Evolutionary conservation across 2,329 filamentous ascomycete species (phyloP), one percentile per base, ranked within the genome.

Genomic region (Trichoderma sp.): DNA sequence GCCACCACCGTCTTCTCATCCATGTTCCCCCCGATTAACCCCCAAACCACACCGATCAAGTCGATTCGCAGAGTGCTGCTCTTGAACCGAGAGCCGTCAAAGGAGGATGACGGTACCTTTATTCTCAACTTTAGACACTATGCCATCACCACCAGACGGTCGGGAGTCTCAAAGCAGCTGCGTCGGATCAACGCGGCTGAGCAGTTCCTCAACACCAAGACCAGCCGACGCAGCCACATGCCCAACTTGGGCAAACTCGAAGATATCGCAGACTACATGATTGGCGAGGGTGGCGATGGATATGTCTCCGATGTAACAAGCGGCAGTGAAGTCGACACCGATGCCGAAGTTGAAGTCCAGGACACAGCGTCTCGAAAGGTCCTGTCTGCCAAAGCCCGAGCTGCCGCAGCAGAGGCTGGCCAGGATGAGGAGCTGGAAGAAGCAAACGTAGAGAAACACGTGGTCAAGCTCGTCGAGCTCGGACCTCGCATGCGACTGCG

Each of bases 1-100:
- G 91, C 94, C 3, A 98, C 95, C 2, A 97, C 94, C 60, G 91
- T 98, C 78, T 99, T 98, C 83, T 95, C 98, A 81, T 97, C 94
- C 8, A 89, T 99, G 43, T 98, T 99, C 78, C 95, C 96, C 4
- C 93, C 95, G 1, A 98, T 99, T 81, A 96, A 96, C 77, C 96
- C 96, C 0, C 94, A 97, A 81, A 89, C 89, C 34, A 97, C 94
- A 2, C 94, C 96, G 1, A 87, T 99, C 43, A 92, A 93, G 77
- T 94, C 94, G n/a, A 98, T 99, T 79, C 92, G 93, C 75, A 90
- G 96, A 78, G 93, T 98, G 0, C 88, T 99, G 71, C 88, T 99
- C 24, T 84, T 99, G 71, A 97, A 98, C 82, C 91, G 96, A 73
- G 94, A 97, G 79, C 83, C 84, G 69, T 82, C 84, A 15, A 81